Conservation (phyloP, 345 rosid genomes). For the Populus nigra region DNA sequence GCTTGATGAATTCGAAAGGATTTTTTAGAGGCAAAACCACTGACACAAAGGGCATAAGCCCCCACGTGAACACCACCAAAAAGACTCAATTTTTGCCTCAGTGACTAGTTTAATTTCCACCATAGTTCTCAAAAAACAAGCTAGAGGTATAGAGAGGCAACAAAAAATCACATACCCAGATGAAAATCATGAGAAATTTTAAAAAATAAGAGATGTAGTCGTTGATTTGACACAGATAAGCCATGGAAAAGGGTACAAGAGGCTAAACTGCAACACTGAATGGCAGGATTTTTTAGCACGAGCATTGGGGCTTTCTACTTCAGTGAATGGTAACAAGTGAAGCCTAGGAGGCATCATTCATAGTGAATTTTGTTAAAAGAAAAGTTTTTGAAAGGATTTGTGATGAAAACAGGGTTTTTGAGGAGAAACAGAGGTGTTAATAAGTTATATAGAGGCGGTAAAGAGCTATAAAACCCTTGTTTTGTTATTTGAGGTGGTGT, state of each 20-base stretch:
- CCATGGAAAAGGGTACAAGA: not conserved
- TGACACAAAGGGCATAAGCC: constrained; percentile 17
- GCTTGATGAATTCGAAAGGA: constrained; percentile 12
- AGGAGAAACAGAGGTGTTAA: not conserved
- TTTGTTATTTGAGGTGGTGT: not conserved
- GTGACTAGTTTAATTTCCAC: constrained; percentile 50
- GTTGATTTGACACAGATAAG: constrained; percentile 29
- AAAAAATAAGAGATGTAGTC: constrained; percentile 34
- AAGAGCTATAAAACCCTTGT: not conserved
- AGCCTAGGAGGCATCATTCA: constrained; percentile 29
- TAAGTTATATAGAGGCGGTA: not conserved
- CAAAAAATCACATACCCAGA: not conserved
- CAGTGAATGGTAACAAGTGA: constrained; percentile 4
- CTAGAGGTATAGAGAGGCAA: constrained; percentile 56
- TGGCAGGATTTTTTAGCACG: constrained; percentile 16
- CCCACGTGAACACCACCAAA: constrained; percentile 48
- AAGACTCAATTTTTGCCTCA: constrained; percentile 36
- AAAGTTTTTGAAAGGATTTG: not conserved
- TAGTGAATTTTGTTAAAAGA: too few species aligned
- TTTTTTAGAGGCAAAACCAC: constrained; percentile 46
- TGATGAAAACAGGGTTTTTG: not conserved
- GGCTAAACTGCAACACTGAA: constrained; percentile 29
- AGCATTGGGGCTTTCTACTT: constrained; percentile 23
- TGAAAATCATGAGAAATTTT: not conserved
- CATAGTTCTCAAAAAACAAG: constrained; percentile 32